Percentiles rank a stretch among this genome's conserved stretches.
Evolutionary conservation across 495 filamentous ascomycete genomes (phyloP).

Genomic region (Aspergillus baeticus): DNA sequence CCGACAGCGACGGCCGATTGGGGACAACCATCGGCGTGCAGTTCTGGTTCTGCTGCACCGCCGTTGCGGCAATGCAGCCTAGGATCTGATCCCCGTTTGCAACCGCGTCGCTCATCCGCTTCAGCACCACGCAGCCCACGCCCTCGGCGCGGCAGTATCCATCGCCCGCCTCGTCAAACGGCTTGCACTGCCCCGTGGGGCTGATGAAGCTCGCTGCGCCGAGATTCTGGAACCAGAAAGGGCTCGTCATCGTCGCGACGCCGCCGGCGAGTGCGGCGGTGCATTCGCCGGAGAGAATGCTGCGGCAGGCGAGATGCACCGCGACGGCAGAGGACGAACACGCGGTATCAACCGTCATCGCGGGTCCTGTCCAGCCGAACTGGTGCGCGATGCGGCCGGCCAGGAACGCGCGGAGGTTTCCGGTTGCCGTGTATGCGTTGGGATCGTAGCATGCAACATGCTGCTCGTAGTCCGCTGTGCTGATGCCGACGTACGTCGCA

Average conservation of each 20-base stretch:
- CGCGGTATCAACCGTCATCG: conserved; percentile 43
- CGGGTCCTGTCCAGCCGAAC: conserved; percentile 42
- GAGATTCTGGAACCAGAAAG: conserved; percentile 8
- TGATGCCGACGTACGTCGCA: conserved; percentile 44
- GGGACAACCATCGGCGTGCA: conserved; percentile 56
- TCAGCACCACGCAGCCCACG: conserved; percentile 33
- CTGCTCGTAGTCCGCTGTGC: conserved; percentile 42
- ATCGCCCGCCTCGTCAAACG: conserved; percentile 22
- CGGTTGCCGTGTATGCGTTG: background rate
- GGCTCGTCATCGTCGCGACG: conserved; percentile 36
- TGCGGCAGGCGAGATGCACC: conserved; percentile 29
- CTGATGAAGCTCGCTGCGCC: conserved; percentile 27
- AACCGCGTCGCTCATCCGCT: conserved; percentile 31
- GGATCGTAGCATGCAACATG: conserved; percentile 31
- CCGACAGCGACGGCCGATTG: conserved; percentile 50
- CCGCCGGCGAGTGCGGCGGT: conserved; percentile 32
- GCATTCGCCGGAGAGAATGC: conserved; percentile 30
- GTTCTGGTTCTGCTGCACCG: conserved; percentile 27
- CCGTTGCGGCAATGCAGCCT: conserved; percentile 36
- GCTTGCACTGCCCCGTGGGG: conserved; percentile 16
- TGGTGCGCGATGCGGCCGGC: conserved; percentile 45
- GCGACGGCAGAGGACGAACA: conserved; percentile 40
- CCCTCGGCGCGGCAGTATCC: conserved; percentile 48
- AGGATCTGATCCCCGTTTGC: conserved; percentile 37
- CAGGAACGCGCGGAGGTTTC: conserved; percentile 7